These are phyloP conservation scores for Penicillium waksmanii DNA, from an alignment of 495 filamentous ascomycete genomes.

Conservation along the genomic window DNA sequence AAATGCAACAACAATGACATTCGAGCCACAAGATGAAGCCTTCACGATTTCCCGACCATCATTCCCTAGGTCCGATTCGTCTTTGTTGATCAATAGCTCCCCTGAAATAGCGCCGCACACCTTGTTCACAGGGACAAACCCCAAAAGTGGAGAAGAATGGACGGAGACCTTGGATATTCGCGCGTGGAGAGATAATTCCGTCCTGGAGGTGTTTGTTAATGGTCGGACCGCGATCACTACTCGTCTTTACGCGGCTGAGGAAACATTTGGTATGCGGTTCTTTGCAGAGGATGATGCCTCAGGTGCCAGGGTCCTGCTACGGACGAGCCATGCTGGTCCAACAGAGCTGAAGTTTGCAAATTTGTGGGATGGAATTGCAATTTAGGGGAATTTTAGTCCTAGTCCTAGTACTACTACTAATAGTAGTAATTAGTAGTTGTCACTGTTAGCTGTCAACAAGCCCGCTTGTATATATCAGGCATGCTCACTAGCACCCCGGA, in stretches of 20 bases:
- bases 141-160: background rate
- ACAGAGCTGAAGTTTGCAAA: slow-evolving; percentile 10
- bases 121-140: background rate
- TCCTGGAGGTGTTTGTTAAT: slow-evolving; percentile 18
- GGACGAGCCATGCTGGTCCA: background rate
- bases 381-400: background rate
- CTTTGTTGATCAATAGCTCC: slow-evolving; percentile 7
- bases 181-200: slow-evolving; percentile 16
- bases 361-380: slow-evolving; percentile 8
- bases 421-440: no score
- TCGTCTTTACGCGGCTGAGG: slow-evolving; percentile 14
- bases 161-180: slow-evolving; percentile 15
- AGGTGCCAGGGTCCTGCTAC: background rate
- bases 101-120: slow-evolving; percentile 11
- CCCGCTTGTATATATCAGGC: no score
- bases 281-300: slow-evolving; percentile 2
- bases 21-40: slow-evolving; percentile 4
- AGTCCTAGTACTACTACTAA: no score
- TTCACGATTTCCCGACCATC: slow-evolving; percentile 7
- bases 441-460: no score
- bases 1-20: background rate
- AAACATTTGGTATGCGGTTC: slow-evolving; percentile 14
- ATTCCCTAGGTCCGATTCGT: background rate
- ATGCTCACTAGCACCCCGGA: no score
- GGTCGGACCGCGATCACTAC: slow-evolving; percentile 17